These are phyloP conservation scores for Geotrichum candidum DNA, from an alignment of 1,139 yeast genomes.

Conservation along the genomic window DNA sequence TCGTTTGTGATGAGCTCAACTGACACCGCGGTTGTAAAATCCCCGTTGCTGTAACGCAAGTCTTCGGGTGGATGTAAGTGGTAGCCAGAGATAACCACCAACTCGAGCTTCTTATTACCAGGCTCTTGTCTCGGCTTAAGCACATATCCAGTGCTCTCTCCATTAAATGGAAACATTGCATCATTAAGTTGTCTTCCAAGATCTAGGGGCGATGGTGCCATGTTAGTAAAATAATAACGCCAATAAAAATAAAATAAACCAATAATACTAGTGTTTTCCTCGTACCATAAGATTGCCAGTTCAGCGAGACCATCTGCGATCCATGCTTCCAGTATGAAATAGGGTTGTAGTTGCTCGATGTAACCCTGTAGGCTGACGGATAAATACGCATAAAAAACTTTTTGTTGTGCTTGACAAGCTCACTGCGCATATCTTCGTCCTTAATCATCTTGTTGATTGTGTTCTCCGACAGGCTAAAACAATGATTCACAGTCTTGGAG, in stretches of 20 bases:
- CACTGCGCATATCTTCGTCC: constrained; percentile 44
- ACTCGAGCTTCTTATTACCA: neutral
- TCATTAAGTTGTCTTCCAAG: constrained; percentile 84
- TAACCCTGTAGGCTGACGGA: constrained; percentile 73
- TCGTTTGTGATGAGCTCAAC: neutral
- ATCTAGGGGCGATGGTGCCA: constrained; percentile 38
- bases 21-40: neutral
- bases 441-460: constrained; percentile 49
- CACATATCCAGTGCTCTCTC: constrained; percentile 60
- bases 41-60: neutral
- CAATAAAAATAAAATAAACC: neutral
- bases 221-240: neutral
- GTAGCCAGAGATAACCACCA: neutral
- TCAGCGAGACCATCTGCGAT: constrained; percentile 90
- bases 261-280: neutral
- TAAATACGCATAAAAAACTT: constrained; percentile 74
- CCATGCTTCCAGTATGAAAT: constrained; percentile 76
- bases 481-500: constrained; percentile 73
- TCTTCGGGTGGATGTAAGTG: neutral
- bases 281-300: constrained; percentile 78
- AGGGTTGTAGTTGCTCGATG: constrained; percentile 78
- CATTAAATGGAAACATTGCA: constrained; percentile 60
- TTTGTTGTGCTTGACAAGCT: constrained; percentile 69
- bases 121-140: constrained; percentile 50
- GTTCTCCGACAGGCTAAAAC: constrained; percentile 81